Evolutionary conservation across 148 eudicot genomes (phyloP).

Genomic region (Chenopodium formosanum): DNA sequence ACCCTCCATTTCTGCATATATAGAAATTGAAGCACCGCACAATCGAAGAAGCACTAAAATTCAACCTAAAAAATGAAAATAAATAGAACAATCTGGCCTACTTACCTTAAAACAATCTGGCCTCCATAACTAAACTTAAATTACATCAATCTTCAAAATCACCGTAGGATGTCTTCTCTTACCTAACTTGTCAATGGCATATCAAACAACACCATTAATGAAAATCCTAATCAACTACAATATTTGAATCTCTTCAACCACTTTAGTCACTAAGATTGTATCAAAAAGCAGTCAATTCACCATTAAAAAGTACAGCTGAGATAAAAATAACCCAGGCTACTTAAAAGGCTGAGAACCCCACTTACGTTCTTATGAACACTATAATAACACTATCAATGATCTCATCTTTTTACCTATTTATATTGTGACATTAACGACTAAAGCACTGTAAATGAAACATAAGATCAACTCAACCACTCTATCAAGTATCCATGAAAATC

Average conservation of each 20-base stretch:
- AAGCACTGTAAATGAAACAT: too few relatives aligned
- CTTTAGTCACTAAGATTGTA: neutral
- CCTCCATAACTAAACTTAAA: neutral
- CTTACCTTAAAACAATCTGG: neutral
- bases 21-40: too few relatives aligned
- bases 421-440: too few relatives aligned
- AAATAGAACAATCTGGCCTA: too few relatives aligned
- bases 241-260: neutral
- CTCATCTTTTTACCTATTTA: too few relatives aligned
- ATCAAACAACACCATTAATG: neutral
- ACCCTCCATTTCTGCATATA: too few relatives aligned
- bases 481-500: too few relatives aligned
- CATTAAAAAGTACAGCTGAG: neutral
- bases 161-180: neutral
- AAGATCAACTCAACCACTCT: too few relatives aligned
- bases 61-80: too few relatives aligned
- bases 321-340: neutral
- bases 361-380: neutral
- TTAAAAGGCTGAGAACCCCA: neutral
- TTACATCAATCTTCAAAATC: neutral
- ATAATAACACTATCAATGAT: too few relatives aligned
- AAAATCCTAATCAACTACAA: neutral
- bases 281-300: neutral
- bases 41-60: too few relatives aligned
- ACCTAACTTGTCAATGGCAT: neutral